phyloP scores from a whole-genome alignment of 2,329 filamentous ascomycete species.

The Aspergillus felis region DNA sequence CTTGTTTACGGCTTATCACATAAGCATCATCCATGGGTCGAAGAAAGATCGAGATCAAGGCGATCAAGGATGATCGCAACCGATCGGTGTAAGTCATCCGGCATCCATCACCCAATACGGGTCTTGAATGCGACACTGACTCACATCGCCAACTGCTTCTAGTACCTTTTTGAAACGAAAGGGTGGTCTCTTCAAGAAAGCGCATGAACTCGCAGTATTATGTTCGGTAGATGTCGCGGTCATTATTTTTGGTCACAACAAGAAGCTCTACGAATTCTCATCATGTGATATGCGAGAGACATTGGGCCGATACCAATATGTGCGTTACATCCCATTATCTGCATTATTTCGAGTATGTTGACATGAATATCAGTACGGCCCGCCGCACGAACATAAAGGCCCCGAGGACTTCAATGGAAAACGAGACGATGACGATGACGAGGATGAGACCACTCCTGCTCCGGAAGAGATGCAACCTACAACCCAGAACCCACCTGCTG shows the following conservation, averaged over 20 bases:
- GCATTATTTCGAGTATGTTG: constrained; percentile 1
- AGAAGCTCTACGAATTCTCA: constrained; percentile 98
- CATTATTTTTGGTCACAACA: constrained; percentile 98
- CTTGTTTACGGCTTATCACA: constrained; percentile 3
- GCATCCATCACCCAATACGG: not conserved
- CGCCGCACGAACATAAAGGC: constrained; percentile 92
- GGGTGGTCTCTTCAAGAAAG: constrained; percentile 98
- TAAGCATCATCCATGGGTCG: constrained; percentile 67
- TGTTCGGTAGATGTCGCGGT: constrained; percentile 98
- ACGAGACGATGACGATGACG: constrained; percentile 71
- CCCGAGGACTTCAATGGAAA: constrained; percentile 86
- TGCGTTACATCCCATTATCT: constrained; percentile 48
- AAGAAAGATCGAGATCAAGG: constrained; percentile 99
- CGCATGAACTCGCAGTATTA: constrained; percentile 93
- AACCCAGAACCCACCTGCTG: constrained; percentile 49
- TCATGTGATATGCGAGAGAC: constrained; percentile 91
- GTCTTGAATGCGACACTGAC: not conserved
- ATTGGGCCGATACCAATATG: constrained; percentile 83
- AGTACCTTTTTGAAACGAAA: constrained; percentile 99
- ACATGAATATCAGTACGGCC: constrained; percentile 66
- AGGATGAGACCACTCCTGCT: constrained; percentile 69
- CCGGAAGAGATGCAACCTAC: constrained; percentile 59
- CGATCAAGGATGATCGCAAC: constrained; percentile 97
- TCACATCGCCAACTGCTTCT: constrained; percentile 4
- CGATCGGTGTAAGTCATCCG: constrained; percentile 77